Percentiles rank a stretch among this genome's conserved stretches.
Conservation (phyloP, 1,284 basidiomycete genomes). For the Ustilago curta region DNA sequence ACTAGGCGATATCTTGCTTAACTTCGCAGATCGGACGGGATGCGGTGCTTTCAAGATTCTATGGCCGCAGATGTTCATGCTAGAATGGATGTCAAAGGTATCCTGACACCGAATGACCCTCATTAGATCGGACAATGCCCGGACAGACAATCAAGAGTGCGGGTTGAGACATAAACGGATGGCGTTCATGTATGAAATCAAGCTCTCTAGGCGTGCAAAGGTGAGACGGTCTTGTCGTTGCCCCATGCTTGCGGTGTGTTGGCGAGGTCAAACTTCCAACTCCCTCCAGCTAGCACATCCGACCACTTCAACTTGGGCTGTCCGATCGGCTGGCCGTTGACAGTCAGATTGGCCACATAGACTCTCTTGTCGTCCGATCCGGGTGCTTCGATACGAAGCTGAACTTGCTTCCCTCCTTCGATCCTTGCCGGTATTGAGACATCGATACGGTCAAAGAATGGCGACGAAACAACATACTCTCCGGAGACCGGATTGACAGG, state of each 20-base stretch:
- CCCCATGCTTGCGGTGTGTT: conserved; percentile 32
- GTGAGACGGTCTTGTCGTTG: conserved; percentile 15
- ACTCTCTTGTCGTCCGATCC: conserved; percentile 24
- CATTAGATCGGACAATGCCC: background rate
- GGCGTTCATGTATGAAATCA: conserved; percentile 62
- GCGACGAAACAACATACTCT: conserved; percentile 78
- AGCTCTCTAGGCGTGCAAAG: conserved; percentile 9
- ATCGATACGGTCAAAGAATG: conserved; percentile 77
- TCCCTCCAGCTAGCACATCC: conserved; percentile 37
- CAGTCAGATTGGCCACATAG: conserved; percentile 28
- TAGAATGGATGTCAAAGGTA: too few species aligned
- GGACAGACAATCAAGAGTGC: background rate
- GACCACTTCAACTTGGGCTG: conserved; percentile 35
- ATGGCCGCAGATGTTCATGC: conserved; percentile 50
- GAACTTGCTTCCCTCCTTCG: background rate
- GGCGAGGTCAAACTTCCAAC: conserved; percentile 36
- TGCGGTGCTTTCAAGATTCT: conserved; percentile 76
- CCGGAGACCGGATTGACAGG: conserved; percentile 76
- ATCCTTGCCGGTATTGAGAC: conserved; percentile 73
- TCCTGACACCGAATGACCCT: too few species aligned
- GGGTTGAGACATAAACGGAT: conserved; percentile 80
- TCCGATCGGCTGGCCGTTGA: conserved; percentile 22
- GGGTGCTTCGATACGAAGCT: conserved; percentile 31
- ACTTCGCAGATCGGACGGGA: conserved; percentile 84
- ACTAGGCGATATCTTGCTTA: conserved; percentile 82